These are phyloP conservation scores for Endocarpon pusillum DNA, from an alignment of 495 filamentous ascomycete species.

Conservation along the genomic window DNA sequence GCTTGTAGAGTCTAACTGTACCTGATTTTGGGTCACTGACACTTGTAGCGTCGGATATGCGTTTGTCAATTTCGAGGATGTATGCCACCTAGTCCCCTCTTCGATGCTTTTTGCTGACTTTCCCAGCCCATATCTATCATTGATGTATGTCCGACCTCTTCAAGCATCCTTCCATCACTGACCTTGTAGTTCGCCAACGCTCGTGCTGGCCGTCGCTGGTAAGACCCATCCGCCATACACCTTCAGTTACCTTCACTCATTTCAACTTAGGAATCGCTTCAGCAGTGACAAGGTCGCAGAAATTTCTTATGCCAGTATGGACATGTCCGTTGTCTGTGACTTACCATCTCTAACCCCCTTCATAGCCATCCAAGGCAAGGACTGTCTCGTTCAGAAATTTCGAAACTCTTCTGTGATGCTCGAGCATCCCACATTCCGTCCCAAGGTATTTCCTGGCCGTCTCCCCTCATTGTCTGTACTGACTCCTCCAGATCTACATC, in stretches of 20 bases:
- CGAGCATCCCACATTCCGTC: conserved; percentile 62
- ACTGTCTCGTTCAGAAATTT: conserved; percentile 83
- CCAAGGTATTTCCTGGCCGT: conserved; percentile 40
- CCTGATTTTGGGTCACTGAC: not conserved
- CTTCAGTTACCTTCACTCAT: conserved; percentile 4
- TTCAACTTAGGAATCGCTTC: conserved; percentile 49
- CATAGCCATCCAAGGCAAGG: conserved; percentile 75
- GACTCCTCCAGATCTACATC: conserved; percentile 24
- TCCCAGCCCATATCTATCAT: conserved; percentile 47
- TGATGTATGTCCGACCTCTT: conserved; percentile 31
- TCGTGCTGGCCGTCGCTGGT: conserved; percentile 56
- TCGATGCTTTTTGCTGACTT: conserved; percentile 9
- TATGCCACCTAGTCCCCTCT: conserved; percentile 23
- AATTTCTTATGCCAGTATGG: conserved; percentile 84
- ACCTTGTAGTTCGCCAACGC: conserved; percentile 51
- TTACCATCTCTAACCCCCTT: conserved; percentile 7
- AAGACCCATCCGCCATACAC: conserved; percentile 7
- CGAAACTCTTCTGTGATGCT: conserved; percentile 92
- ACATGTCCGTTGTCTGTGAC: conserved; percentile 6
- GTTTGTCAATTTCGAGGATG: conserved; percentile 86
- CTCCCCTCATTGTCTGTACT: conserved; percentile 2
- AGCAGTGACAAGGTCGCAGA: conserved; percentile 75
- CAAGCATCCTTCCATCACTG: conserved; percentile 11
- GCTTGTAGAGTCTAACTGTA: conserved; percentile 11
- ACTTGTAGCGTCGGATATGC: conserved; percentile 80